Conservation (phyloP, 140 eudicot species). For the Bidens hawaiensis region DNA sequence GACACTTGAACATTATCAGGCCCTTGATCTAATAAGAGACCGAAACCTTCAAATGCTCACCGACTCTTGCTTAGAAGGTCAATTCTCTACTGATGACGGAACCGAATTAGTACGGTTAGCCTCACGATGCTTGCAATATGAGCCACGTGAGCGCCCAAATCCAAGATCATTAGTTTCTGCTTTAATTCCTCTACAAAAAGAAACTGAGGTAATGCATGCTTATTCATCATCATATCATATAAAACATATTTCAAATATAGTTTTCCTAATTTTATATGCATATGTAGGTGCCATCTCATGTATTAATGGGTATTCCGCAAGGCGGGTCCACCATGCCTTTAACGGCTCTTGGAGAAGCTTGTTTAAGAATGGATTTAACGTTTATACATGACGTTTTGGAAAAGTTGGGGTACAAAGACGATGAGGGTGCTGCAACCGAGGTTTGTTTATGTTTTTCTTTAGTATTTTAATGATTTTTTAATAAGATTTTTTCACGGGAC, state of each 20-base stretch:
- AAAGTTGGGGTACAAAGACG: constrained; percentile 75
- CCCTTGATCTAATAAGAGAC: constrained; percentile 90
- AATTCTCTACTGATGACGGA: constrained; percentile 83
- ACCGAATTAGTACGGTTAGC: constrained; percentile 92
- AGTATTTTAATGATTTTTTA: neutral
- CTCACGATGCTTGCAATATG: constrained; percentile 88
- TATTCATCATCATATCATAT: neutral
- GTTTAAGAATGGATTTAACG: constrained; percentile 75
- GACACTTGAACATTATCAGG: constrained; percentile 41
- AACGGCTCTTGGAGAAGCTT: constrained; percentile 84
- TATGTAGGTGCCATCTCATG: constrained; percentile 73
- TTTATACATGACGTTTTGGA: constrained; percentile 72
- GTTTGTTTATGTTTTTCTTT: constrained; percentile 37
- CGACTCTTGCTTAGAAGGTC: constrained; percentile 98
- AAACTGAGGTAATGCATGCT: constrained; percentile 60
- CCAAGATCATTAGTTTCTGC: constrained; percentile 84
- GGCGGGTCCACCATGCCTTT: constrained; percentile 49
- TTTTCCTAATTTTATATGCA: neutral
- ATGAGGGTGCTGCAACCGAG: constrained; percentile 93
- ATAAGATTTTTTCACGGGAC: neutral
- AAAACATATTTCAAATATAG: neutral
- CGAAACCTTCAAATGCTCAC: constrained; percentile 91
- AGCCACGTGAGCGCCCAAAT: constrained; percentile 96
- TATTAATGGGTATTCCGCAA: constrained; percentile 68
- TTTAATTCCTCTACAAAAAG: constrained; percentile 89